Evolutionary conservation across 2,329 filamentous ascomycete species (phyloP).

Genomic region (Pseudopyricularia javanii): DNA sequence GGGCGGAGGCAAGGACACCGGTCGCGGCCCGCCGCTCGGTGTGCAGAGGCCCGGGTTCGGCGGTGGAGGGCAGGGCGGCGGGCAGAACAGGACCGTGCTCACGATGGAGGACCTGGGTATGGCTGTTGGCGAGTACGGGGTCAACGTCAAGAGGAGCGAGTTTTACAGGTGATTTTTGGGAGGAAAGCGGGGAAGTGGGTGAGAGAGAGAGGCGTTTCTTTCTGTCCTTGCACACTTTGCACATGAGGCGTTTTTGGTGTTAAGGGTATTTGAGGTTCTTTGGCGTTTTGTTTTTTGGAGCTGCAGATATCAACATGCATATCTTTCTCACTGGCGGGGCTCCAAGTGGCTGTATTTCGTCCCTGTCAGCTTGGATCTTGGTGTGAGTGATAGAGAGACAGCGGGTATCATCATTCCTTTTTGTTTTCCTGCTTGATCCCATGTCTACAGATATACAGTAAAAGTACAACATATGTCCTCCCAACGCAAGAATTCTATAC

Average conservation of each 20-base stretch:
- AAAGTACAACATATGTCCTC: not conserved
- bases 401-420: not conserved
- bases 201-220: not conserved
- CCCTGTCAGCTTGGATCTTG: too few species aligned
- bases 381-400: too few species aligned
- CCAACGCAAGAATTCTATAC: not conserved
- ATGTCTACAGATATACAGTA: not conserved
- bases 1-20: constrained; percentile 39
- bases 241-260: not conserved
- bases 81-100: constrained; percentile 82
- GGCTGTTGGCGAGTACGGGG: constrained; percentile 94
- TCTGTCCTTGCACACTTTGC: not conserved
- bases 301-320: not conserved
- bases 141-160: constrained; percentile 94
- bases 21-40: constrained; percentile 45
- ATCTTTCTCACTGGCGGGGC: too few species aligned
- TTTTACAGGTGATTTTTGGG: constrained; percentile 75
- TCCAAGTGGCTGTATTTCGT: too few species aligned
- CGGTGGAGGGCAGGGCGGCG: constrained; percentile 78
- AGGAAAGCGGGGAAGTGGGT: not conserved
- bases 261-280: not conserved
- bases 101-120: constrained; percentile 99
- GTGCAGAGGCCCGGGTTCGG: constrained; percentile 71
- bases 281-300: not conserved
- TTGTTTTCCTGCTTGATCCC: not conserved